Evolutionary conservation across 2,329 filamentous ascomycete species (phyloP).

Genomic region (Exophiala oligosperma): DNA sequence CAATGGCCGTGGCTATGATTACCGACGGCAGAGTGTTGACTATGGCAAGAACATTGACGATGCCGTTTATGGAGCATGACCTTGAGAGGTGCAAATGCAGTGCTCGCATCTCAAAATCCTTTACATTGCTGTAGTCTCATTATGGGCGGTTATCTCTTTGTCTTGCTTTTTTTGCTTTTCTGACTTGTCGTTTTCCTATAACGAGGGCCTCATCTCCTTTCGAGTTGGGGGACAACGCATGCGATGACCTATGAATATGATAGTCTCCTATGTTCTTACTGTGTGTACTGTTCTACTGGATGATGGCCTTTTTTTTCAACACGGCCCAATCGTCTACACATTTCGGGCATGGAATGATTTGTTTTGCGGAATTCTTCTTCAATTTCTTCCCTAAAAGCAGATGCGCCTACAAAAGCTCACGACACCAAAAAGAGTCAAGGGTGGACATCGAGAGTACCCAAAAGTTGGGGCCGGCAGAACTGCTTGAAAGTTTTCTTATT

Average conservation of each 20-base stretch:
- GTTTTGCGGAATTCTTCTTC: not conserved
- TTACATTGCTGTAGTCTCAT: not conserved
- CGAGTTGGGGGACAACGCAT: not conserved
- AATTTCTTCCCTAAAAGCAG: too few relatives aligned
- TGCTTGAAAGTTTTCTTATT: too few relatives aligned
- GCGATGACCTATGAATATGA: too few relatives aligned
- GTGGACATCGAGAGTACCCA: too few relatives aligned
- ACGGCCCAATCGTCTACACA: too few relatives aligned
- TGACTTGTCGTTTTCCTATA: slow-evolving; percentile 10
- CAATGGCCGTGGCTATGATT: slow-evolving; percentile 10
- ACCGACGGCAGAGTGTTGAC: slow-evolving; percentile 21
- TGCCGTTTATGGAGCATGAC: slow-evolving; percentile 8
- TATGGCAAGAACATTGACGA: slow-evolving; percentile 13
- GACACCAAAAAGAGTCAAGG: too few relatives aligned
- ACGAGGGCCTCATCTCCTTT: not conserved
- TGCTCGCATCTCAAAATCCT: too few relatives aligned
- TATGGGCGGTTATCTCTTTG: not conserved
- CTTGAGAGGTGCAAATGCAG: not conserved
- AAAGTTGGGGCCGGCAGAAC: too few relatives aligned
- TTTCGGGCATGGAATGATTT: too few relatives aligned
- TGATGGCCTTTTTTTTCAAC: too few relatives aligned
- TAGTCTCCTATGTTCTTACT: not conserved
- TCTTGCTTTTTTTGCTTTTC: slow-evolving; percentile 5
- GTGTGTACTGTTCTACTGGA: too few relatives aligned
- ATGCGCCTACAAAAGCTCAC: too few relatives aligned